Evolutionary conservation across 1,139 yeast species (phyloP), one percentile per base, ranked within the genome.

Genomic region (Yamadazyma taylorii): DNA sequence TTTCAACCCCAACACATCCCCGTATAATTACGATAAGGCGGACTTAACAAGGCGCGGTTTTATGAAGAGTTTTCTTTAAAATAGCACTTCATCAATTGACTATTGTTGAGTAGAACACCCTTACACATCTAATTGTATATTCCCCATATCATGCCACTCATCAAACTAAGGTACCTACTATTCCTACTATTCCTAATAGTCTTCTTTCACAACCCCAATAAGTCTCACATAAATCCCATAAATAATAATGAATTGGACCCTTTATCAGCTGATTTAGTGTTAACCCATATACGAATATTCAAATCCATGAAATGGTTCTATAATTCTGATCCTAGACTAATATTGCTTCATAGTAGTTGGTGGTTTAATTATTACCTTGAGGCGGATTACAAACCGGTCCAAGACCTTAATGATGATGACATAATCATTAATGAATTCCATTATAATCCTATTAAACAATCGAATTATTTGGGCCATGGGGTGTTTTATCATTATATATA

Each of bases 331-430:
- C 17, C 33, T n/a, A 19, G 22, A 13, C 5, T 23, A 12, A 12
- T 34, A 9, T 17, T 15, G 17, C 29, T 39, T 17, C 40, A 35
- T 8, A 33, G 39, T 13, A 12, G 22, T 10, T 22, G 24, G 19
- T 19, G 37, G 15, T 42, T 39, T 28, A 29, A 39, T 17, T 42
- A 42, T 24, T 42, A 27, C 29, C 9, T 42, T 5, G 14, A 17
- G 8, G 36, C 29, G 10, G 33, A 33, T 2, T 36, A 32, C 22
- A 3, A 10, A 5, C 25, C 38, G 5, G 11, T 42, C 6, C 17
- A 35, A 3, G 43, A 39, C 19, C 28, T 42, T 17, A 28, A 33
- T 15, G 32, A 38, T n/a, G 42, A 40, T 4, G 30, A 24, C 8
- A 30, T 35, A 5, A 21, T 34, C 6, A 24, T 33, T 3, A 13